Evolutionary conservation across 1,139 yeast species (phyloP).

Genomic region (Tardiomyces depauwii): DNA sequence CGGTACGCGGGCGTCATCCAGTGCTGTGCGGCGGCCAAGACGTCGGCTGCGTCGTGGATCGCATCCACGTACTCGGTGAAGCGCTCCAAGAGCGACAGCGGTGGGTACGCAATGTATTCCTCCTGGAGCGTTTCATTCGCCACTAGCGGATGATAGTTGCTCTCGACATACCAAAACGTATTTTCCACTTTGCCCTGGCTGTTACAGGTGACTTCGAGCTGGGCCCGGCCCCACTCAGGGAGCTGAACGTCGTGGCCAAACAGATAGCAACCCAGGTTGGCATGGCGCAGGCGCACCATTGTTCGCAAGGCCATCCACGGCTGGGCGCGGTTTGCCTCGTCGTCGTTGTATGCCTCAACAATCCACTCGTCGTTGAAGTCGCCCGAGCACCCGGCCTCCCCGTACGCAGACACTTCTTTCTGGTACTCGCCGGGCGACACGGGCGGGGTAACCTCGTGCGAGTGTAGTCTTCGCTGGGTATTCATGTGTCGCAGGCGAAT

Average conservation of each 20-base stretch:
- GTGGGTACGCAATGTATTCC: conserved; percentile 20
- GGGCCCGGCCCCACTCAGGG: conserved; percentile 61
- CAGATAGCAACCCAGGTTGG: conserved; percentile 48
- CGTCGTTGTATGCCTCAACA: conserved; percentile 11
- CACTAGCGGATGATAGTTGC: conserved; percentile 41
- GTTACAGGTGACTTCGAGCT: conserved; percentile 69
- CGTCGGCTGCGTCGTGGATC: conserved; percentile 7
- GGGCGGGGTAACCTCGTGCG: conserved; percentile 52
- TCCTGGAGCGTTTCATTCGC: conserved; percentile 12
- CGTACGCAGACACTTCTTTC: conserved; percentile 58
- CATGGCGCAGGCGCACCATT: conserved; percentile 44
- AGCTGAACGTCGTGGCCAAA: conserved; percentile 50
- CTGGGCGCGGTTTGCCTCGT: conserved; percentile 7
- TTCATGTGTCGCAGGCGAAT: conserved; percentile 51
- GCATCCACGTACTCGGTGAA: conserved; percentile 21
- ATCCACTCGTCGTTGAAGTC: conserved; percentile 22
- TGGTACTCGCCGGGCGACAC: conserved; percentile 73
- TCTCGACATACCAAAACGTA: conserved; percentile 57
- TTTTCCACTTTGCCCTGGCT: conserved; percentile 48
- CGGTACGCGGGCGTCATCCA: conserved; percentile 22
- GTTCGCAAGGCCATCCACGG: conserved; percentile 11
- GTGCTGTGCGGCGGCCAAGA: conserved; percentile 9
- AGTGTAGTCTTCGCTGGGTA: conserved; percentile 51
- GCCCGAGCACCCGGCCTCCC: conserved; percentile 30
- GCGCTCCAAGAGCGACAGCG: conserved; percentile 19